Evolutionary conservation across 306 rosid genomes (phyloP).

Genomic region (Inga laurina): DNA sequence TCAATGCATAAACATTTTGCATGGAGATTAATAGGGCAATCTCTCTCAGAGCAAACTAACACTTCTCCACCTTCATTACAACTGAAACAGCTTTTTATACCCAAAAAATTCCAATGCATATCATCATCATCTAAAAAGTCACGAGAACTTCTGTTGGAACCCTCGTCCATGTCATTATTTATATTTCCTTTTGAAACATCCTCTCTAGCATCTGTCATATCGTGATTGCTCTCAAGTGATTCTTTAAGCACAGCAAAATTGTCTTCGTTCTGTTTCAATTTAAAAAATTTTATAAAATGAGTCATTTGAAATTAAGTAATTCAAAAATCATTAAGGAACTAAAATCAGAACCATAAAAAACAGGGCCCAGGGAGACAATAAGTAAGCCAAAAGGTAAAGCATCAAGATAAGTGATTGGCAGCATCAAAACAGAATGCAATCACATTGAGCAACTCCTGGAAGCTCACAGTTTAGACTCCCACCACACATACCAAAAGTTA

Average conservation of each 20-base stretch:
- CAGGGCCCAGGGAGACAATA: neutral
- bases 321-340: neutral
- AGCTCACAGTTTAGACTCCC: neutral
- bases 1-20: conserved; percentile 49
- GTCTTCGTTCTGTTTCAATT: conserved; percentile 11
- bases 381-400: neutral
- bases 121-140: neutral
- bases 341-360: neutral
- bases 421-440: neutral
- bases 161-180: neutral
- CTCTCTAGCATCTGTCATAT: neutral
- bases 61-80: conserved; percentile 47
- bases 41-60: conserved; percentile 50
- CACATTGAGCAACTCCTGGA: neutral
- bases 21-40: conserved; percentile 63
- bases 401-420: neutral
- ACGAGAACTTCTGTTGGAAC: neutral
- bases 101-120: conserved; percentile 21
- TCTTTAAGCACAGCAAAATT: neutral
- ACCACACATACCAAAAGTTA: neutral
- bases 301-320: neutral
- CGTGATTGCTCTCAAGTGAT: conserved; percentile 4
- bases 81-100: conserved; percentile 42
- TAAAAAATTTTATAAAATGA: neutral
- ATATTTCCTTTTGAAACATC: neutral